Base-by-base conservation (phyloP, 2,329 filamentous ascomycete genomes). In the Teratosphaeria viscida region DNA sequence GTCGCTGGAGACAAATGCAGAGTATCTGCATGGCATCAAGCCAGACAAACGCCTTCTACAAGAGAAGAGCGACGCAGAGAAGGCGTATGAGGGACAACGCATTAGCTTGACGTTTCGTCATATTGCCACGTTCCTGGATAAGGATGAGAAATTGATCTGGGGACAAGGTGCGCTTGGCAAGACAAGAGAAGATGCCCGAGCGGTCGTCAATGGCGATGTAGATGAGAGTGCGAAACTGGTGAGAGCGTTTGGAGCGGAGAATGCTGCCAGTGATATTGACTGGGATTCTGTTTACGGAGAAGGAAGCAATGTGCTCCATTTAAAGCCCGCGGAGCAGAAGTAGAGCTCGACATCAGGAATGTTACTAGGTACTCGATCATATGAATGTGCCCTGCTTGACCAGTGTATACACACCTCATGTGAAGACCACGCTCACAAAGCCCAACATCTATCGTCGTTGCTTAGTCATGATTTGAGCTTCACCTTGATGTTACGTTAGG, bases 11-110 rank as follows among this genome's bases (percentile, higher is more conserved):
- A 95, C 91, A 0, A 99, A 99, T 70, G 84, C 82, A 75, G 82
- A 85, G 66, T 97, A 92, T 90, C 81, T 96, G 11, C 94, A 99
- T 75, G 86, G 86, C n/a, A 96, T 99, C 71, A 86, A 88, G 56
- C 85, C 88, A 52, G 94, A 99, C 74, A 95, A 92, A 71, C 84
- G 94, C 29, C 77, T 82, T 0, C 74, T 78, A 1, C 75, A 78
- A 1, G 87, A 92, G 64, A 92, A 92, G 72, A 80, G 82, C 0
- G 65, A 77, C 0, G 82, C 82, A 5, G 92, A 97, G 71, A 81
- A 85, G 49, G 87, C 88, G 0, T 90, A 83, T 68, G 78, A 77
- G 5, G 88, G 91, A 6, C 85, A 86, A 54, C 87, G 94, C 54
- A 96, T 99, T 70, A 95, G 89, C 55, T 79, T 99, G 39, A 99